These are phyloP conservation scores for Drosera capensis DNA, from an alignment of 148 eudicot species.

Conservation along the genomic window DNA sequence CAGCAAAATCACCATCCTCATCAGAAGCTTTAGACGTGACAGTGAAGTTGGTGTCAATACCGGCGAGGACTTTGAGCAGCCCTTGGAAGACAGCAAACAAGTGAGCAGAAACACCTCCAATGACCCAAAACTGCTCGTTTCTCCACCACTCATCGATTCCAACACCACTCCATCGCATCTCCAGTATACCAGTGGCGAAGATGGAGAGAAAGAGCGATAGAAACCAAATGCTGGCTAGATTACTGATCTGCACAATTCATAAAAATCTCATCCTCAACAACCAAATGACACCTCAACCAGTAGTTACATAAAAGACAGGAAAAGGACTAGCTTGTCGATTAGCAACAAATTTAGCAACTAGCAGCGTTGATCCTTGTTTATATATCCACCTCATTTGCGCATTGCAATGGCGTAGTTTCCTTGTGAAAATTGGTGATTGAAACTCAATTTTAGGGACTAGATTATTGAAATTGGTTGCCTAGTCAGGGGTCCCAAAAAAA, in stretches of 20 bases:
- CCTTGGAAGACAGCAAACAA: constrained; percentile 48
- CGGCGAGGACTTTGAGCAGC: constrained; percentile 35
- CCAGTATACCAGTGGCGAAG: constrained; percentile 31
- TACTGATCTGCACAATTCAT: constrained; percentile 30
- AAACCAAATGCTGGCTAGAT: constrained; percentile 30
- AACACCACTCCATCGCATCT: constrained; percentile 47
- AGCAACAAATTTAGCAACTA: no score
- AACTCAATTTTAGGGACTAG: no score
- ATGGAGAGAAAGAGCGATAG: constrained; percentile 34
- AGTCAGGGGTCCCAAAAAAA: no score
- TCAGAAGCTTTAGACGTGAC: constrained; percentile 39
- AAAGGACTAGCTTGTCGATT: no score
- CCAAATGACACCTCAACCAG: not conserved
- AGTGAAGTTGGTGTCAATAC: constrained; percentile 42
- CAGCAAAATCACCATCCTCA: constrained; percentile 34
- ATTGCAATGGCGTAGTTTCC: no score
- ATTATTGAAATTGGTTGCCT: no score
- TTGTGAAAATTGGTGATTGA: no score
- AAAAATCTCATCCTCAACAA: not conserved
- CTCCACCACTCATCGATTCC: constrained; percentile 52
- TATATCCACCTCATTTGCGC: no score
- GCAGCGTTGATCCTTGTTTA: no score
- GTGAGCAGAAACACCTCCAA: constrained; percentile 46
- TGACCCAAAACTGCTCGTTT: constrained; percentile 59
- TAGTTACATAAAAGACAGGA: not conserved